Evolutionary conservation across 176 grass and related monocot genomes (phyloP).

Genomic region (Triticum timopheevii): DNA sequence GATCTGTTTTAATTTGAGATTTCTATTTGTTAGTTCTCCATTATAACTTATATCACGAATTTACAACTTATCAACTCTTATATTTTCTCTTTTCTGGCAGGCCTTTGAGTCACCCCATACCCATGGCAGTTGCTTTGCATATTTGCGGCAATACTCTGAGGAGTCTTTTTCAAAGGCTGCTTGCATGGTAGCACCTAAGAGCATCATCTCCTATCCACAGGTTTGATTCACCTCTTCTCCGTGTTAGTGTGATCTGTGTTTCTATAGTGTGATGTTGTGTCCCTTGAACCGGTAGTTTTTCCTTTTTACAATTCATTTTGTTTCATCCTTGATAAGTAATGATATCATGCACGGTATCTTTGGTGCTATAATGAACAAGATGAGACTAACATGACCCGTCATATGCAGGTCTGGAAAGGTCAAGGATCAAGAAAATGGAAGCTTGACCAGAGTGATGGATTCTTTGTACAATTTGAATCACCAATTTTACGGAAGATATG

Average conservation of each 20-base stretch:
- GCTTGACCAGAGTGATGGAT: conserved; percentile 90
- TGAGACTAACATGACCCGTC: conserved; percentile 22
- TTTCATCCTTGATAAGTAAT: neutral
- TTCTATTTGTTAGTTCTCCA: neutral
- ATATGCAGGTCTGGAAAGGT: conserved; percentile 89
- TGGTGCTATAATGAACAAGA: neutral
- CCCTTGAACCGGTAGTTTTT: neutral
- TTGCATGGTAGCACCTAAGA: conserved; percentile 90
- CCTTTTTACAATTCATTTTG: neutral
- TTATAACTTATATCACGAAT: neutral
- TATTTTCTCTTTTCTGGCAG: conserved; percentile 32
- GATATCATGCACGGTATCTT: neutral
- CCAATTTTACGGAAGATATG: conserved; percentile 66
- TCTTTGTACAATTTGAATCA: conserved; percentile 98
- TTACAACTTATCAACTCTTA: neutral
- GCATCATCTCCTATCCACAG: conserved; percentile 87
- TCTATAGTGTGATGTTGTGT: neutral
- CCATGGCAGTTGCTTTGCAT: conserved; percentile 66
- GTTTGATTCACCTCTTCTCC: conserved; percentile 40
- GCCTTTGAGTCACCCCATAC: conserved; percentile 96
- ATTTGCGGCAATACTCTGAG: conserved; percentile 76
- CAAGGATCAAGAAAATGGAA: conserved; percentile 97
- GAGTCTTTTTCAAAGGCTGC: conserved; percentile 76
- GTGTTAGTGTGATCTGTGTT: neutral
- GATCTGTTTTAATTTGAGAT: neutral